phyloP scores from a whole-genome alignment of 2,329 filamentous ascomycete genomes.

The Scedosporium boydii region DNA sequence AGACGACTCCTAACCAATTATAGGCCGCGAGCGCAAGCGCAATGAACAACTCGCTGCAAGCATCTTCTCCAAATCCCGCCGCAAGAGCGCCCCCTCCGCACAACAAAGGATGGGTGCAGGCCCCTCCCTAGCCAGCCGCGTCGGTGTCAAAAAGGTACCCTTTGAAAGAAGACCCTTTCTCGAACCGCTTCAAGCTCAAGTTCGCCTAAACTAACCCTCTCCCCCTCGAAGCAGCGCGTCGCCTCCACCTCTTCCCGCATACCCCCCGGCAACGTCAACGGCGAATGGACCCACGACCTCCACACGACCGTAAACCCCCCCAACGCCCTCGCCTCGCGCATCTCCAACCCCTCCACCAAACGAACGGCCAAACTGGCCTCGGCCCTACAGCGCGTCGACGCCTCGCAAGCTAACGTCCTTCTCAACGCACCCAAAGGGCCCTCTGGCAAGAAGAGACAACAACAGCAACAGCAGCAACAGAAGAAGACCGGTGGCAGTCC shows the following conservation, averaged over 20 bases:
- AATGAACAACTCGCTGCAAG: conserved; percentile 61
- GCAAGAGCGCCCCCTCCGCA: conserved; percentile 44
- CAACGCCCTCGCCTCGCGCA: conserved; percentile 36
- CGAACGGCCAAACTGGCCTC: conserved; percentile 32
- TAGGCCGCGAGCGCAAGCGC: conserved; percentile 60
- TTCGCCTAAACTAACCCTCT: neutral
- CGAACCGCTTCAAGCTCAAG: neutral
- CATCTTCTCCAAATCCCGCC: conserved; percentile 57
- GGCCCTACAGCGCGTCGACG: conserved; percentile 32
- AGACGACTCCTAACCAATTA: neutral
- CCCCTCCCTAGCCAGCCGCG: conserved; percentile 59
- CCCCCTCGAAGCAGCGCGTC: conserved; percentile 2
- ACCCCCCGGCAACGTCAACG: conserved; percentile 45
- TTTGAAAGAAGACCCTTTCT: too few species aligned
- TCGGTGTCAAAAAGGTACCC: conserved; percentile 61
- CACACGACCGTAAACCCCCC: conserved; percentile 35
- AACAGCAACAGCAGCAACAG: conserved; percentile 10
- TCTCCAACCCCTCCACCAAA: conserved; percentile 25
- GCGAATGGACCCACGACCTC: conserved; percentile 64
- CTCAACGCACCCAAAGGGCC: conserved; percentile 8
- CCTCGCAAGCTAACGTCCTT: conserved; percentile 26
- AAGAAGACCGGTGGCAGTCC: conserved; percentile 17
- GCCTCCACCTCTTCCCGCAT: conserved; percentile 8
- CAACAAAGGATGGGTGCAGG: conserved; percentile 33
- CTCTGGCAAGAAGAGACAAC: neutral